These are phyloP conservation scores for Talaromyces nanjingensis DNA, from an alignment of 495 filamentous ascomycete species.

Conservation along the genomic window DNA sequence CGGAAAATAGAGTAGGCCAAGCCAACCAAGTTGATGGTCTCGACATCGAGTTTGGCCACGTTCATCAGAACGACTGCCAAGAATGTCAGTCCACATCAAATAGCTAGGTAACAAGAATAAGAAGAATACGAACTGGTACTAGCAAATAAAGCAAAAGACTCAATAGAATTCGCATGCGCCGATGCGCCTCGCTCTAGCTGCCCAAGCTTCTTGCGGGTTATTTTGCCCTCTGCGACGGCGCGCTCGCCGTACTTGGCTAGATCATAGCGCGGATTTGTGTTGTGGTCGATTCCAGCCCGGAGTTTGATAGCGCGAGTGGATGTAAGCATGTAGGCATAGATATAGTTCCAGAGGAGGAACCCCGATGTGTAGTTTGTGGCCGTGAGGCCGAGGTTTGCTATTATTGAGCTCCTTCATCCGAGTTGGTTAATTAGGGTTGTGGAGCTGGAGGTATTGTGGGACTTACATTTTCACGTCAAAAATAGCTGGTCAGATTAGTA, in stretches of 20 bases:
- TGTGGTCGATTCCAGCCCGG: conserved; percentile 41
- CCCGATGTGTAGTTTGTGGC: conserved; percentile 28
- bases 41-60: conserved; percentile 27
- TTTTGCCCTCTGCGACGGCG: conserved; percentile 42
- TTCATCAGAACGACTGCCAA: conserved; percentile 22
- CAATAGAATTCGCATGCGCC: conserved; percentile 41
- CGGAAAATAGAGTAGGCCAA: conserved; percentile 38
- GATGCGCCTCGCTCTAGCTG: conserved; percentile 41
- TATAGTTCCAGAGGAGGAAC: conserved; percentile 40
- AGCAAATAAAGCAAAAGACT: conserved; percentile 41
- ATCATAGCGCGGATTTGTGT: conserved; percentile 37
- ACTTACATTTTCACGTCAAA: neutral
- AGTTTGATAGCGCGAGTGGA: conserved; percentile 37
- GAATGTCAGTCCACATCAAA: no score
- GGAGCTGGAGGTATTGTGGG: neutral
- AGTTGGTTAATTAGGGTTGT: neutral
- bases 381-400: conserved; percentile 21
- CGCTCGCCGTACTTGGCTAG: conserved; percentile 37
- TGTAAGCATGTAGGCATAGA: conserved; percentile 37
- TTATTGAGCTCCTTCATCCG: conserved; percentile 9
- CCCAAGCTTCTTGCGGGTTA: conserved; percentile 34
- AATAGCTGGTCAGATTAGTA: no score
- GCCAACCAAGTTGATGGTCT: conserved; percentile 35
- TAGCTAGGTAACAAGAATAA: no score
- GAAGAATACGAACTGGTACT: conserved; percentile 27